Evolutionary conservation across 345 rosid species (phyloP), one percentile per base, ranked within the genome.

Genomic region (Gynandropsis gynandra): DNA sequence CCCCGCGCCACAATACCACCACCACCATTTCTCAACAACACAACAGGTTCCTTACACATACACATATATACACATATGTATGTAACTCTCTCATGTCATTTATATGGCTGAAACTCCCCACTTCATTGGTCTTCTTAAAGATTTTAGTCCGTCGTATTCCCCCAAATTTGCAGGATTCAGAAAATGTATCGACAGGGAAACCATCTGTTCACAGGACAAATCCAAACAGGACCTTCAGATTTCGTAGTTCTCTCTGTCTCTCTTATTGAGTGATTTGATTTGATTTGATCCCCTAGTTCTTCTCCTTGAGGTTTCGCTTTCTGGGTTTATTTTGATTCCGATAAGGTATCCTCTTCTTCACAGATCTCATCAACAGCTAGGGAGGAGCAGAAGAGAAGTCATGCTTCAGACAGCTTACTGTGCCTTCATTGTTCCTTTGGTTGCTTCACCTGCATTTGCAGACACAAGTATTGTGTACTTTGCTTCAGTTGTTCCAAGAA

Each of bases 381-480:
- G 59, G n/a, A 38, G 74, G 31, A 67, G 45, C 58, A 83, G 96
- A 77, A 80, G 95, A 59, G 77, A 72, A 52, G 37, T 62, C 54
- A 15, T 83, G 66, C 64, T 81, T 50, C 76, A 75, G 33, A 27
- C 75, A 47, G 77, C 72, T 45, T 71, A 79, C 58, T 39, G 77
- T 47, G 71, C 68, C 44, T 56, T 73, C 42, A 48, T 80, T 42
- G 48, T 83, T 46, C 86, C 87, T 0, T 56, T 75, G 49, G 18
- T 58, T 57, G 35, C 58, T 61, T 59, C 62, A 19, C 52, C 52
- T 43, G 81, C 83, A 42, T 49, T 72, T 33, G 74, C 95, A 34
- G 65, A 66, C 15, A 59, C 65, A 13, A 54, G 70, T 65, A 52
- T 9, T 20, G 50, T 20, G 50, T 46, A 50, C 24, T 17, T 29